A percentile compares a stretch with the other conserved stretches of the same genome.
These are phyloP conservation scores for Fusarium redolens DNA, from an alignment of 2,329 filamentous ascomycete genomes.

Conservation along the genomic window DNA sequence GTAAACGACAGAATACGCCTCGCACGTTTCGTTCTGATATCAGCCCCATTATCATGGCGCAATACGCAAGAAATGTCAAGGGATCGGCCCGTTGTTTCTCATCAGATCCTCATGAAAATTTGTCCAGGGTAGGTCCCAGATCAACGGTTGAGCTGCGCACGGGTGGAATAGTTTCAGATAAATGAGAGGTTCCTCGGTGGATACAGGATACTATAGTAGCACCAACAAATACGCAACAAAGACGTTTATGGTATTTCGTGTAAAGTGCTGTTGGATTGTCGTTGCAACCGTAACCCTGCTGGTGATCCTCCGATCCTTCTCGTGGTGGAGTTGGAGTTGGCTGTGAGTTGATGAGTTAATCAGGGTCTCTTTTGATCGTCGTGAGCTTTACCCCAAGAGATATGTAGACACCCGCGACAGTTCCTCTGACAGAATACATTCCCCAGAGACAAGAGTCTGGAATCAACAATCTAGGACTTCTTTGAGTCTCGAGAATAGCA, in stretches of 20 bases:
- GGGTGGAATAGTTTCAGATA: conserved; percentile 8
- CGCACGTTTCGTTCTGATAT: not conserved
- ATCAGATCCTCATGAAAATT: not conserved
- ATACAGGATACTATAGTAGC: not conserved
- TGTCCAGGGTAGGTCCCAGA: conserved; percentile 21
- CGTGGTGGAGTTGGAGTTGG: conserved; percentile 16
- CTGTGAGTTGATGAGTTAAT: not conserved
- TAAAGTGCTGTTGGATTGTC: not conserved
- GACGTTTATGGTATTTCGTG: conserved; percentile 10
- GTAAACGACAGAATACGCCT: conserved; percentile 5
- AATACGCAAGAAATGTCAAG: not conserved
- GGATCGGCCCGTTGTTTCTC: conserved; percentile 12
- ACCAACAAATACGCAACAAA: not conserved
- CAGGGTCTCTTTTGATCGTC: conserved; percentile 17
- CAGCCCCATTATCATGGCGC: not conserved
- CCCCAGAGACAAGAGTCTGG: not conserved
- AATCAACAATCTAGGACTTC: not conserved
- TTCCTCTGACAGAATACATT: not conserved
- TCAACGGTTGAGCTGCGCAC: conserved; percentile 1
- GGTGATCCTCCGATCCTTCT: conserved; percentile 26
- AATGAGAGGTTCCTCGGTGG: not conserved
- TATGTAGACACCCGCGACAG: not conserved
- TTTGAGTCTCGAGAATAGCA: not conserved
- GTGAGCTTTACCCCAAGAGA: conserved; percentile 2
- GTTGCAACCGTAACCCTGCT: conserved; percentile 18